Evolutionary conservation across 495 filamentous ascomycete genomes (phyloP).

Genomic region (Ascobolus immersus): DNA sequence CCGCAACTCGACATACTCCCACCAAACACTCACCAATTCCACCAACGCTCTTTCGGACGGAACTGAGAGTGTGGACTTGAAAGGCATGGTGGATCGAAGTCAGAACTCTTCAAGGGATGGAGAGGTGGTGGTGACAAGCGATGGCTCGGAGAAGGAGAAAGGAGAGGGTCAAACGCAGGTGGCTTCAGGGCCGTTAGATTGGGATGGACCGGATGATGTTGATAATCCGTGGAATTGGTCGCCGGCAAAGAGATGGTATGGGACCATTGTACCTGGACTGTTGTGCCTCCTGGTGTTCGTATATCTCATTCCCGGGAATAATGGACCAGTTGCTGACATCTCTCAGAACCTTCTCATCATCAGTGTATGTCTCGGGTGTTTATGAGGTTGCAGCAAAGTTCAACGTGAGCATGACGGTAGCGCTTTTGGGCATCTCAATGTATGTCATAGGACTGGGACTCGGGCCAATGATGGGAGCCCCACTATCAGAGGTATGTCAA

Average conservation of each 20-base stretch:
- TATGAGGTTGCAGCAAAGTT: constrained; percentile 34
- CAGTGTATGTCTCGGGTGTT: constrained; percentile 25
- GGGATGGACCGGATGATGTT: constrained; percentile 29
- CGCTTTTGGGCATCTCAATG: constrained; percentile 41
- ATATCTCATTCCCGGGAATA: neutral
- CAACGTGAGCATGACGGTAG: constrained; percentile 31
- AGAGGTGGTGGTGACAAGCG: neutral
- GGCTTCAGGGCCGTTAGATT: constrained; percentile 17
- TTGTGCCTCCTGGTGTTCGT: constrained; percentile 15
- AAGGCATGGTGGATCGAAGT: too few species aligned
- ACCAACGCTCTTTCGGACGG: too few species aligned
- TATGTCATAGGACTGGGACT: constrained; percentile 53
- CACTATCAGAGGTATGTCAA: constrained; percentile 31
- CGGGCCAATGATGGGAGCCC: constrained; percentile 40
- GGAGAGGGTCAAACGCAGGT: constrained; percentile 1
- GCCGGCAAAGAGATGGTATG: constrained; percentile 21
- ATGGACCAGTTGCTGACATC: neutral
- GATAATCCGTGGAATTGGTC: constrained; percentile 40
- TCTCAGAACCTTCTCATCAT: constrained; percentile 13
- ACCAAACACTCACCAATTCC: too few species aligned
- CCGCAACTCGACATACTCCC: too few species aligned
- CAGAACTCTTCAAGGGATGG: too few species aligned
- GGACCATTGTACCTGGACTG: constrained; percentile 14
- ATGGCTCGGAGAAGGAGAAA: constrained; percentile 1
- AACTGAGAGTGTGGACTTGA: too few species aligned